These are phyloP conservation scores for Penicillium sp. DNA, from an alignment of 2,329 filamentous ascomycete genomes.

Conservation along the genomic window DNA sequence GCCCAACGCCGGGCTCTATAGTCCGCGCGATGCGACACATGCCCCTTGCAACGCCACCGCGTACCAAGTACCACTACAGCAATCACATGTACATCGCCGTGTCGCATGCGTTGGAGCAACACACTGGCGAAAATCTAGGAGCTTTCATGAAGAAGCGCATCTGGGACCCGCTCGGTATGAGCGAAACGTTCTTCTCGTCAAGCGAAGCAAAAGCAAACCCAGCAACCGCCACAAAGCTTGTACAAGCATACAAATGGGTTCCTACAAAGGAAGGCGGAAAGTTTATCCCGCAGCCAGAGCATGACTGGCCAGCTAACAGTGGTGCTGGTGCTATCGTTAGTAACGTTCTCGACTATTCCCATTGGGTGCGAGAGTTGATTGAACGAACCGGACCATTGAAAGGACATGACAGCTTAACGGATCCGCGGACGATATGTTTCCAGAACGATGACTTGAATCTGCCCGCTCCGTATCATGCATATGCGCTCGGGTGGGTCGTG, in stretches of 20 bases:
- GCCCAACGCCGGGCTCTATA: neutral
- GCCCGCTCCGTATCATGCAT: no score
- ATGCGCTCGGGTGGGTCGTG: no score
- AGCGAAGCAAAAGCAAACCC: constrained; percentile 15
- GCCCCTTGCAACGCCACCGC: constrained; percentile 18
- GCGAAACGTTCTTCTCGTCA: constrained; percentile 22
- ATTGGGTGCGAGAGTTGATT: constrained; percentile 25
- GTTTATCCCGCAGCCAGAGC: constrained; percentile 11
- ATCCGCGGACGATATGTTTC: no score
- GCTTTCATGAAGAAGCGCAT: constrained; percentile 19
- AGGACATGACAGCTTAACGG: no score
- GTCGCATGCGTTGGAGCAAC: constrained; percentile 18
- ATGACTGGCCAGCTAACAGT: constrained; percentile 17
- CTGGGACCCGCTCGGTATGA: constrained; percentile 27
- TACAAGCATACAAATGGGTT: constrained; percentile 22
- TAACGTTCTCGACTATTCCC: constrained; percentile 28
- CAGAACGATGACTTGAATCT: no score
- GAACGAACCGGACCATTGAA: neutral
- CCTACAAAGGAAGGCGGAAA: neutral
- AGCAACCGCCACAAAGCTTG: constrained; percentile 6
- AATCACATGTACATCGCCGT: constrained; percentile 28
- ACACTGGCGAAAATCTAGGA: constrained; percentile 13
- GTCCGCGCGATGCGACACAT: constrained; percentile 23
- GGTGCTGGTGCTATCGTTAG: constrained; percentile 25
- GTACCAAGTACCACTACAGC: constrained; percentile 24